A percentile compares a stretch with the other conserved stretches of the same genome.
Evolutionary conservation across 1,284 basidiomycete species (phyloP).

Genomic region (Moesziomyces aphidis): DNA sequence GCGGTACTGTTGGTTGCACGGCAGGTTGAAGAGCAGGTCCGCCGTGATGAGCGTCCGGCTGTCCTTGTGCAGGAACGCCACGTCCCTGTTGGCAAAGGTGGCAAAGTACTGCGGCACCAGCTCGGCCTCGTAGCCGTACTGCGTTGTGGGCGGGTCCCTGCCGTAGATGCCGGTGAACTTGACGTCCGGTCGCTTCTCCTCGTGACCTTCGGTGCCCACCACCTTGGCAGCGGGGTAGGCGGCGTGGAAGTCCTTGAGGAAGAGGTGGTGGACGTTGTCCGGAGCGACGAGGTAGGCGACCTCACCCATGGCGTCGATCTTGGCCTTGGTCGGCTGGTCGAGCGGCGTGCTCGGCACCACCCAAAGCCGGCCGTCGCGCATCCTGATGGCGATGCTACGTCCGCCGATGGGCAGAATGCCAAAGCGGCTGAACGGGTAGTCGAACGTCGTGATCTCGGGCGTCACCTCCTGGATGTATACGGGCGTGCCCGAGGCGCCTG

Average conservation of each 20-base stretch:
- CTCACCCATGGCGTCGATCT: conserved; percentile 79
- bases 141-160: conserved; percentile 27
- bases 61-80: conserved; percentile 85
- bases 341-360: conserved; percentile 86
- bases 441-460: conserved; percentile 63
- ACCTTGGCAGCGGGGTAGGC: conserved; percentile 64
- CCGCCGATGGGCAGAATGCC: conserved; percentile 68
- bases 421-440: conserved; percentile 65
- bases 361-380: conserved; percentile 75
- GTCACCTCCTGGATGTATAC: conserved; percentile 49
- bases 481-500: conserved; percentile 31
- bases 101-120: conserved; percentile 74
- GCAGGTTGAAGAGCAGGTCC: conserved; percentile 90
- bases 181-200: conserved; percentile 69
- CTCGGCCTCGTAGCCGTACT: conserved; percentile 59
- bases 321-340: conserved; percentile 76
- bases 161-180: conserved; percentile 68
- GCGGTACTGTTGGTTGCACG: conserved; percentile 79
- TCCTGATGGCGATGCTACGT: conserved; percentile 78
- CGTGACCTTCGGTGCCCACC: conserved; percentile 69
- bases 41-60: conserved; percentile 85
- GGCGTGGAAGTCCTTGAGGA: conserved; percentile 64
- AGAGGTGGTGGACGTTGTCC: conserved; percentile 71
- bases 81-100: conserved; percentile 85
- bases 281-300: conserved; percentile 73